Conservation (phyloP, 139 green algal genomes). For the Tetratostichococcus sp. region DNA sequence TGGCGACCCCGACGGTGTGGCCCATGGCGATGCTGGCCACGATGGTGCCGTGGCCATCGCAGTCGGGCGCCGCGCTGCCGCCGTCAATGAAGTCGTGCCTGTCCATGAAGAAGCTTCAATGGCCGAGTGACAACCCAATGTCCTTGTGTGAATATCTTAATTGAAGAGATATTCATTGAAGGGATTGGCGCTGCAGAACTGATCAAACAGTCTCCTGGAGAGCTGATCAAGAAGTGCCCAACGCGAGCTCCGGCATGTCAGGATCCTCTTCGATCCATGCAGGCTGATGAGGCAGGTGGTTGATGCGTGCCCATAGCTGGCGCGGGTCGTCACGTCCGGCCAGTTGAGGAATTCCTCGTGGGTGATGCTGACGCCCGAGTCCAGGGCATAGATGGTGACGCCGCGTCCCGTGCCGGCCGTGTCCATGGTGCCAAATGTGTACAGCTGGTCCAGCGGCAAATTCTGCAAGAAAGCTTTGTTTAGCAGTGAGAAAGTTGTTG, state of each 20-base stretch:
- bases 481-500: too few species aligned
- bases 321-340: neutral
- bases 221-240: too few species aligned
- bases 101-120: too few species aligned
- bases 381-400: slow-evolving; percentile 41
- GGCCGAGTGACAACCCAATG: too few species aligned
- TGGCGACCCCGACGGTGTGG: slow-evolving; percentile 35
- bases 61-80: slow-evolving; percentile 22
- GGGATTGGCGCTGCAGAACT: too few species aligned
- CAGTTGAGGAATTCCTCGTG: slow-evolving; percentile 37
- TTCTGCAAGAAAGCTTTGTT: neutral
- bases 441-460: slow-evolving; percentile 15
- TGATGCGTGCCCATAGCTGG: slow-evolving; percentile 13
- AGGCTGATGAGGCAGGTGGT: too few species aligned
- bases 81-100: neutral
- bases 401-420: slow-evolving; percentile 13
- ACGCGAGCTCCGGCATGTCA: too few species aligned
- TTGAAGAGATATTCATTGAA: too few species aligned
- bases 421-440: neutral
- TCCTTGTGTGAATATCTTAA: too few species aligned
- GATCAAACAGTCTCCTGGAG: too few species aligned
- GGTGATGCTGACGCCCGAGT: slow-evolving; percentile 28
- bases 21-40: slow-evolving; percentile 21
- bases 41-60: slow-evolving; percentile 46
- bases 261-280: too few species aligned